phyloP scores from a whole-genome alignment of 805 yeast genomes.

The Metschnikowia reukaufii region DNA sequence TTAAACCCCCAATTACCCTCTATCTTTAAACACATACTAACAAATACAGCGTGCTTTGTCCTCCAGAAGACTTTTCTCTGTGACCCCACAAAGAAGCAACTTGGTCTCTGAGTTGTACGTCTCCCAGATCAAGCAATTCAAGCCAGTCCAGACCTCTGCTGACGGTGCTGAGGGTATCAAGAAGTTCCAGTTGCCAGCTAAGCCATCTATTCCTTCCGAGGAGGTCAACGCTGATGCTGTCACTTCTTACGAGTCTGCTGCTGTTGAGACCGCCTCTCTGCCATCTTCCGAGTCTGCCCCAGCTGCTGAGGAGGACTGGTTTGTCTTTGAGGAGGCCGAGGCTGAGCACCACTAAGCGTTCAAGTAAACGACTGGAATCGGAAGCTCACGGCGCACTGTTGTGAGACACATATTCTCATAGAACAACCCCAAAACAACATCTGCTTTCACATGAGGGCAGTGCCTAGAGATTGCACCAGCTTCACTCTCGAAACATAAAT shows the following conservation, averaged over 20 bases:
- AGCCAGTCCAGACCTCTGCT: conserved; percentile 73
- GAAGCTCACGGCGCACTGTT: background rate
- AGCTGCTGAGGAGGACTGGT: conserved; percentile 70
- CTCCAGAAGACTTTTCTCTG: conserved; percentile 41
- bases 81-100: conserved; percentile 50
- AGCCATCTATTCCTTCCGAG: conserved; percentile 71
- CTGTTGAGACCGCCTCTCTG: conserved; percentile 63
- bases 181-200: conserved; percentile 78
- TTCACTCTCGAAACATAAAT: background rate
- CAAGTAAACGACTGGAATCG: background rate
- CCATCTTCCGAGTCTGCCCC: conserved; percentile 38
- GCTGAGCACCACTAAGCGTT: conserved; percentile 50
- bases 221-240: conserved; percentile 72
- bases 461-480: background rate
- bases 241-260: conserved; percentile 63
- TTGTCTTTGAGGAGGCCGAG: conserved; percentile 71
- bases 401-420: conserved; percentile 6
- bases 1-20: background rate
- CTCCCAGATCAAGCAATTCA: conserved; percentile 83
- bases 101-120: conserved; percentile 82
- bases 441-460: background rate
- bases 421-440: background rate
- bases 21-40: conserved; percentile 16
- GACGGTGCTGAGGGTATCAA: conserved; percentile 78
- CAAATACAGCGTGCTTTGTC: conserved; percentile 28